These are phyloP conservation scores for Angomonas desouzai DNA, from an alignment of 208 protist species.

Conservation along the genomic window DNA sequence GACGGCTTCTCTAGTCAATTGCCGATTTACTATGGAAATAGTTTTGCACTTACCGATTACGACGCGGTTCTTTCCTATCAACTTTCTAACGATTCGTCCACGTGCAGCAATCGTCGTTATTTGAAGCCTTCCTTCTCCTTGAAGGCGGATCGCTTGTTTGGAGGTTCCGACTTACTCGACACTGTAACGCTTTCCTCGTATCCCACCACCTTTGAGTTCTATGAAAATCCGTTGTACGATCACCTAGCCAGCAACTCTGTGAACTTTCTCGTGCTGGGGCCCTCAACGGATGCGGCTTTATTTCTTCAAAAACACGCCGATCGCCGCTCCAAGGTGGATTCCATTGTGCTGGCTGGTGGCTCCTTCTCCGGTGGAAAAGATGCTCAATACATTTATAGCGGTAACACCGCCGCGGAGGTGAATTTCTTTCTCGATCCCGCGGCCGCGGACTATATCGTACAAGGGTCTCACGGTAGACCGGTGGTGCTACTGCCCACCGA, in stretches of 20 bases:
- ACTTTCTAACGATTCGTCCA: not conserved
- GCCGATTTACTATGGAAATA: slow-evolving; percentile 50
- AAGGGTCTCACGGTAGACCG: slow-evolving; percentile 30
- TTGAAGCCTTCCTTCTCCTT: slow-evolving; percentile 10
- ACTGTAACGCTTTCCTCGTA: not conserved
- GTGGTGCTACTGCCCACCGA: slow-evolving; percentile 59
- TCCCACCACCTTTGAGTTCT: slow-evolving; percentile 11
- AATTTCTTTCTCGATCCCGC: slow-evolving; percentile 67
- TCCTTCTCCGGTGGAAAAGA: slow-evolving; percentile 38
- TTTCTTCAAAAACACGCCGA: slow-evolving; percentile 38
- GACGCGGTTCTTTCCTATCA: not conserved
- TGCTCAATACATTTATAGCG: slow-evolving; percentile 34
- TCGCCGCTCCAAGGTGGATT: slow-evolving; percentile 18
- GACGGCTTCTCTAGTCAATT: slow-evolving; percentile 36
- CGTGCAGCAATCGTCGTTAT: slow-evolving; percentile 15
- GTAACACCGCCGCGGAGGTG: slow-evolving; percentile 44
- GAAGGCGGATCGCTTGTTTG: slow-evolving; percentile 28
- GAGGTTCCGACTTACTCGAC: slow-evolving; percentile 22
- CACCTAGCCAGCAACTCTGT: slow-evolving; percentile 23
- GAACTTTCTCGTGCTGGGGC: slow-evolving; percentile 52
- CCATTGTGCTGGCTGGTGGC: slow-evolving; percentile 50
- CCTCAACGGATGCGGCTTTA: slow-evolving; percentile 57
- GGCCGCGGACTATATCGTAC: slow-evolving; percentile 52
- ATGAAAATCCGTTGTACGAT: slow-evolving; percentile 23
- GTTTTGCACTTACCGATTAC: slow-evolving; percentile 22